phyloP scores from a whole-genome alignment of 345 rosid genomes.

The Eucalyptus grandis region DNA sequence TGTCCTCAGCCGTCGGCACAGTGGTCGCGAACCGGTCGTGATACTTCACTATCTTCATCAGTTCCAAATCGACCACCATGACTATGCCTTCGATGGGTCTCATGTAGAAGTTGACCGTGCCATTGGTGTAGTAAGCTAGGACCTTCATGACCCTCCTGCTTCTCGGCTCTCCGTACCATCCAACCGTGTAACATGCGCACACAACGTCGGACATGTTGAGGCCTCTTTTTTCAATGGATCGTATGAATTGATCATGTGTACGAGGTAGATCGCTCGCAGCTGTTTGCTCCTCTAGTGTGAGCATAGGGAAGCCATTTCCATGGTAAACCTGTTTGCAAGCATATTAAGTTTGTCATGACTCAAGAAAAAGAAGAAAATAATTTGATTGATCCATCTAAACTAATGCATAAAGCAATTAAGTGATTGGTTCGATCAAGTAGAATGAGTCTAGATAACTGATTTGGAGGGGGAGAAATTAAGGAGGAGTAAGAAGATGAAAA shows the following conservation, averaged over 20 bases:
- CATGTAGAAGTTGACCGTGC: neutral
- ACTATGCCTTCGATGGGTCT: neutral
- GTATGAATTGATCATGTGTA: constrained; percentile 23
- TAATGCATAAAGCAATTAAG: neutral
- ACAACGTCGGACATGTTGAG: constrained; percentile 51
- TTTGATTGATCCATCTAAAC: neutral
- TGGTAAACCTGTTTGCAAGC: constrained; percentile 7
- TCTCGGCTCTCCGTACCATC: constrained; percentile 42
- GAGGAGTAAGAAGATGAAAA: neutral
- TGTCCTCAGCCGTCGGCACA: constrained; percentile 46
- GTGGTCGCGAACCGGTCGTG: constrained; percentile 3
- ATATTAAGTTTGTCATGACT: neutral
- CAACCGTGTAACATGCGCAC: constrained; percentile 44
- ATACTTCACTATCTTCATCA: neutral
- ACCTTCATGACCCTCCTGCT: neutral
- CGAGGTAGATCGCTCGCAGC: constrained; percentile 41
- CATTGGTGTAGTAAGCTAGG: neutral
- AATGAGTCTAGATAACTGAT: neutral
- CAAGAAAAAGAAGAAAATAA: neutral
- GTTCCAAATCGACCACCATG: neutral
- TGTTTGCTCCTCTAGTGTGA: constrained; percentile 39
- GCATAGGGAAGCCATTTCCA: constrained; percentile 52
- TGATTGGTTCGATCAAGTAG: neutral
- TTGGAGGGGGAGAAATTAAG: neutral
- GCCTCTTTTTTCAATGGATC: constrained; percentile 27